Evolutionary conservation across 1,284 basidiomycete genomes (phyloP).

Genomic region (Heliocybe sulcata): DNA sequence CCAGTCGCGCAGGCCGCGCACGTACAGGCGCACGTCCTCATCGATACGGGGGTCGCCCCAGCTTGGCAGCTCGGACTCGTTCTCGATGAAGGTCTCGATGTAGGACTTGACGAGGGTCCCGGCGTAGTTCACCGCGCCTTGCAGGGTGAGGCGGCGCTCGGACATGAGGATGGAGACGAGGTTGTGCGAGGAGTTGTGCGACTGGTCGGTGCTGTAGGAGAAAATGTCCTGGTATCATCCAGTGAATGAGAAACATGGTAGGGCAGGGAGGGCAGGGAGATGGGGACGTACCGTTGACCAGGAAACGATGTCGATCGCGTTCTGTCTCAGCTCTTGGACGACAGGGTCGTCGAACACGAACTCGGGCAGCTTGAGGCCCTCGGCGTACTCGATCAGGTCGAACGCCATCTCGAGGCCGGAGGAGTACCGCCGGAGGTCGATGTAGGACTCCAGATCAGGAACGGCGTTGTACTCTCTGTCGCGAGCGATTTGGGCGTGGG

Average conservation of each 20-base stretch:
- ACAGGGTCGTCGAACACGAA: conserved; percentile 19
- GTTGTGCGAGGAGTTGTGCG: conserved; percentile 25
- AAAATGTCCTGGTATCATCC: conserved; percentile 36
- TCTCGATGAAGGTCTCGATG: conserved; percentile 27
- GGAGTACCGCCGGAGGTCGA: conserved; percentile 34
- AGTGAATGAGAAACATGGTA: not conserved
- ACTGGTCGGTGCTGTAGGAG: conserved; percentile 37
- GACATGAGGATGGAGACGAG: conserved; percentile 36
- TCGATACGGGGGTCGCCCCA: conserved; percentile 10
- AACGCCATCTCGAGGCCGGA: conserved; percentile 44
- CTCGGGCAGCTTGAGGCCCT: conserved; percentile 33
- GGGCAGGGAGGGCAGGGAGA: not conserved
- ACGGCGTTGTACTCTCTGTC: conserved; percentile 17
- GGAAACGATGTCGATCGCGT: conserved; percentile 37
- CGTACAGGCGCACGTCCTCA: conserved; percentile 29
- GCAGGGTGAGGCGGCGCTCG: conserved; percentile 30
- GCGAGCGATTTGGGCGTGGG: conserved; percentile 14
- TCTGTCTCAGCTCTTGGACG: conserved; percentile 26
- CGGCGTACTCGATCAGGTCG: conserved; percentile 45
- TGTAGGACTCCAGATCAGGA: conserved; percentile 39
- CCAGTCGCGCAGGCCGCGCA: conserved; percentile 42
- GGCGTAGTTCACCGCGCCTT: conserved; percentile 40
- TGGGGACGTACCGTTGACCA: conserved; percentile 35
- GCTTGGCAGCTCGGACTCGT: conserved; percentile 21
- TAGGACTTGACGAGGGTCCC: conserved; percentile 31